Percentiles rank a stretch among this genome's conserved stretches.
phyloP scores from a whole-genome alignment of 1,284 basidiomycete genomes.

The Ceratobasidium papillatum region DNA sequence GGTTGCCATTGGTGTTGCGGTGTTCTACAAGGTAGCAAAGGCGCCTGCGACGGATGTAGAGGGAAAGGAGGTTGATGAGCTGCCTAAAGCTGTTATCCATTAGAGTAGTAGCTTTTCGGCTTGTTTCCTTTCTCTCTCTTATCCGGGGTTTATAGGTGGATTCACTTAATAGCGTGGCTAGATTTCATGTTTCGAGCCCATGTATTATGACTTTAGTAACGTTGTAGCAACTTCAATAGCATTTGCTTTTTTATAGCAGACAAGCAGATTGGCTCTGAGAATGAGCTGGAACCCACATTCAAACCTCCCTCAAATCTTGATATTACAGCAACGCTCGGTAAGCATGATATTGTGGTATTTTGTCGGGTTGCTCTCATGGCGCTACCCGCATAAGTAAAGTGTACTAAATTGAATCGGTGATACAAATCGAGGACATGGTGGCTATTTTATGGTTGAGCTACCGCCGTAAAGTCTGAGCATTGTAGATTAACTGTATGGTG shows the following conservation, averaged over 20 bases:
- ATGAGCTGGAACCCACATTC: no score
- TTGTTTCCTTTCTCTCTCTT: not conserved
- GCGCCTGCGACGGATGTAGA: slow-evolving; percentile 2
- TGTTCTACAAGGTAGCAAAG: slow-evolving; percentile 39
- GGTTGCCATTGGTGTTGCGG: slow-evolving; percentile 33
- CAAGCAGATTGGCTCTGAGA: no score
- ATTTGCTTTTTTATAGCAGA: not conserved
- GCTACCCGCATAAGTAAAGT: no score
- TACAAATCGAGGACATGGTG: no score
- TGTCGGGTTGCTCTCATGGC: no score
- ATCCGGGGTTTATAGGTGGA: not conserved
- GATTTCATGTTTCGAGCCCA: not conserved
- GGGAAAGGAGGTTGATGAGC: slow-evolving; percentile 18
- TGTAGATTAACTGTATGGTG: no score
- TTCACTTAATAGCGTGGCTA: not conserved
- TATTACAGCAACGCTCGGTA: no score
- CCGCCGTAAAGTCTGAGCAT: no score
- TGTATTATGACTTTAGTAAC: not conserved
- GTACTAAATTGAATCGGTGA: no score
- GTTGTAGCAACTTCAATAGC: not conserved
- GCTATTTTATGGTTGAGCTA: no score
- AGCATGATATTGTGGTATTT: no score
- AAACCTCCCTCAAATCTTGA: no score
- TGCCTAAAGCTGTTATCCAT: slow-evolving; percentile 8
- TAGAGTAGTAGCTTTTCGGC: not conserved